A percentile compares a stretch with the other conserved stretches of the same genome.
Evolutionary conservation across 192 early-diverging fungal species (phyloP).

Genomic region (Funneliformis geosporum): DNA sequence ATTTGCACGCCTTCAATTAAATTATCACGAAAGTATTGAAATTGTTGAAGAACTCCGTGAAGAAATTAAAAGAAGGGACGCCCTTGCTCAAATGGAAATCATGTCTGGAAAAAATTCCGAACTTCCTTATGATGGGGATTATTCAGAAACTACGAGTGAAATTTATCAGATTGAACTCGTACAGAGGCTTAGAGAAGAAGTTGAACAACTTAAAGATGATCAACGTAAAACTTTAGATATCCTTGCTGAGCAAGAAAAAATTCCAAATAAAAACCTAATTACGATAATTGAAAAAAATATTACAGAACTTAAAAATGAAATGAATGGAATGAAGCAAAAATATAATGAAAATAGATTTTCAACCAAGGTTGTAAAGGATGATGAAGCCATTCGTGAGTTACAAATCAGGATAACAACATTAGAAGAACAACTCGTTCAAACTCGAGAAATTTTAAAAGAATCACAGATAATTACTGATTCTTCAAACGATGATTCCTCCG

Average conservation of each 20-base stretch:
- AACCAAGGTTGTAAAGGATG: not conserved
- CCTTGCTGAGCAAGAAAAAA: not conserved
- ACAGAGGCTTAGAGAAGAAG: slow-evolving; percentile 21
- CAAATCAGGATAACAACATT: not conserved
- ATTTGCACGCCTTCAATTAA: slow-evolving; percentile 10
- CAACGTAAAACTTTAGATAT: slow-evolving; percentile 14
- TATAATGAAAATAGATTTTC: not conserved
- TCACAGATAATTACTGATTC: no score
- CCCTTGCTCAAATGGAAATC: slow-evolving; percentile 13
- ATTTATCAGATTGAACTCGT: slow-evolving; percentile 15
- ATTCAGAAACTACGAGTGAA: not conserved
- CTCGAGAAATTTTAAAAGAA: not conserved
- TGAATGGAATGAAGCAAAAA: not conserved
- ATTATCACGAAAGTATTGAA: slow-evolving; percentile 10
- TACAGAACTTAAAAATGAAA: not conserved
- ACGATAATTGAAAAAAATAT: slow-evolving; percentile 4
- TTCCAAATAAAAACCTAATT: not conserved
- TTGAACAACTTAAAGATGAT: slow-evolving; percentile 24
- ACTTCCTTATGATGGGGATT: not conserved
- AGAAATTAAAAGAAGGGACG: slow-evolving; percentile 30
- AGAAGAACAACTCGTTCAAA: not conserved
- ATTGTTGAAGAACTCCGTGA: slow-evolving; percentile 29
- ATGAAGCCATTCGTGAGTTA: not conserved
- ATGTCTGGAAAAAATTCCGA: slow-evolving; percentile 14
- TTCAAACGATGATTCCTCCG: not conserved